Evolutionary conservation across 371 early-diverging fungal genomes (phyloP).

Genomic region (Haplosporangium sp.): DNA sequence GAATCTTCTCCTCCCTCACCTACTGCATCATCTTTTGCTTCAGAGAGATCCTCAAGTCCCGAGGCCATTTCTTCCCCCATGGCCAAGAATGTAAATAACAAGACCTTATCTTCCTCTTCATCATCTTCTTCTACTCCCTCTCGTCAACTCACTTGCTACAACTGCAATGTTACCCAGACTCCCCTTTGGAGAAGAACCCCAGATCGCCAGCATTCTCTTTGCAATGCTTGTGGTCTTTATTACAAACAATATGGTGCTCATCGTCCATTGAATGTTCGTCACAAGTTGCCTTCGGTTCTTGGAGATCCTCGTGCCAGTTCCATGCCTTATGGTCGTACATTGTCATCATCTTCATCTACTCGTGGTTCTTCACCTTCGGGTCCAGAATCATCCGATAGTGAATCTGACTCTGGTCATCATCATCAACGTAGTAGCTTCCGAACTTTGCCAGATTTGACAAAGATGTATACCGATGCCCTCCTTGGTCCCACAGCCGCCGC

Average conservation of each 20-base stretch:
- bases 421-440: not conserved
- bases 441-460: conserved; percentile 43
- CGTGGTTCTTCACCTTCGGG: conserved; percentile 22
- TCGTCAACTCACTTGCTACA: conserved; percentile 81
- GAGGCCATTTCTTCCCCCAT: not conserved
- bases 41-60: conserved; percentile 45
- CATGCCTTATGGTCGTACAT: conserved; percentile 39
- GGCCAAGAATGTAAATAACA: not conserved
- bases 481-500: conserved; percentile 23
- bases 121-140: conserved; percentile 12
- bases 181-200: conserved; percentile 87
- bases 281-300: conserved; percentile 60
- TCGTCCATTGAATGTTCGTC: conserved; percentile 72
- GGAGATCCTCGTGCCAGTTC: conserved; percentile 34
- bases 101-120: not conserved
- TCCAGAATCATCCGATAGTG: conserved; percentile 44
- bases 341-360: conserved; percentile 8
- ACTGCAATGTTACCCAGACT: conserved; percentile 82
- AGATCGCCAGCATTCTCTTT: conserved; percentile 81
- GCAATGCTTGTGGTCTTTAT: conserved; percentile 90
- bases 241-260: conserved; percentile 81
- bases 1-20: conserved; percentile 33
- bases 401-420: conserved; percentile 26
- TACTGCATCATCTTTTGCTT: conserved; percentile 26
- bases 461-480: conserved; percentile 50